Percentiles rank a stretch among this genome's conserved stretches.
These are phyloP conservation scores for Petrea volubilis DNA, from an alignment of 257 asterid species.

Conservation along the genomic window DNA sequence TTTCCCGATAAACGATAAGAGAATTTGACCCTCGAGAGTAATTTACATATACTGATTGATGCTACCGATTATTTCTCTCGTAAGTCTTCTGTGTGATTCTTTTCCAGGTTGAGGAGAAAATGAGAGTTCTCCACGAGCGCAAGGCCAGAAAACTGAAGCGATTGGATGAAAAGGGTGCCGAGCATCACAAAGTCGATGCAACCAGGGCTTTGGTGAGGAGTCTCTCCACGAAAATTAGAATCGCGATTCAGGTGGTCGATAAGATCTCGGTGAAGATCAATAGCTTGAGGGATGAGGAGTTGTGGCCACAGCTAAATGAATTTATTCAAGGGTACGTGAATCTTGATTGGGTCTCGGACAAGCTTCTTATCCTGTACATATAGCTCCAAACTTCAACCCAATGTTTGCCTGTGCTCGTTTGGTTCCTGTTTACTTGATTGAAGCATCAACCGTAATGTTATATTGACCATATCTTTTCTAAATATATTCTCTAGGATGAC, in stretches of 20 bases:
- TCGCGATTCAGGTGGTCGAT: constrained; percentile 92
- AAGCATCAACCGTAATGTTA: not conserved
- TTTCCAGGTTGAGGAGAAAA: constrained; percentile 89
- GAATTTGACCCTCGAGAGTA: constrained; percentile 7
- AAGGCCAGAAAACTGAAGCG: constrained; percentile 66
- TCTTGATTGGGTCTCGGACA: not conserved
- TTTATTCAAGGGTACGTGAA: constrained; percentile 76
- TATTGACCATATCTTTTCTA: constrained; percentile 5
- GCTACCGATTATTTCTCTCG: constrained; percentile 11
- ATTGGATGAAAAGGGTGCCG: constrained; percentile 86
- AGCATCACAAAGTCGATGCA: constrained; percentile 70
- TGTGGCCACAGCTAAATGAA: constrained; percentile 91
- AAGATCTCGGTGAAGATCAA: constrained; percentile 86
- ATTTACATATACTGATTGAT: not conserved
- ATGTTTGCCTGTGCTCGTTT: not conserved
- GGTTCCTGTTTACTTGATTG: constrained; percentile 14
- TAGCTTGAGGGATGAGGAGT: constrained; percentile 79
- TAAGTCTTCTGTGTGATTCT: constrained; percentile 3
- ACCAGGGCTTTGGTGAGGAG: constrained; percentile 72
- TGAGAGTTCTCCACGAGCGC: constrained; percentile 78
- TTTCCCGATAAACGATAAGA: constrained; percentile 16
- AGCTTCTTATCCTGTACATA: constrained; percentile 10
- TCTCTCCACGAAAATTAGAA: constrained; percentile 83
- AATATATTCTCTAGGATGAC: constrained; percentile 49
- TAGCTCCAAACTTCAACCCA: not conserved